Evolutionary conservation across 345 rosid species (phyloP).

Genomic region (Cardamine resedifolia): DNA sequence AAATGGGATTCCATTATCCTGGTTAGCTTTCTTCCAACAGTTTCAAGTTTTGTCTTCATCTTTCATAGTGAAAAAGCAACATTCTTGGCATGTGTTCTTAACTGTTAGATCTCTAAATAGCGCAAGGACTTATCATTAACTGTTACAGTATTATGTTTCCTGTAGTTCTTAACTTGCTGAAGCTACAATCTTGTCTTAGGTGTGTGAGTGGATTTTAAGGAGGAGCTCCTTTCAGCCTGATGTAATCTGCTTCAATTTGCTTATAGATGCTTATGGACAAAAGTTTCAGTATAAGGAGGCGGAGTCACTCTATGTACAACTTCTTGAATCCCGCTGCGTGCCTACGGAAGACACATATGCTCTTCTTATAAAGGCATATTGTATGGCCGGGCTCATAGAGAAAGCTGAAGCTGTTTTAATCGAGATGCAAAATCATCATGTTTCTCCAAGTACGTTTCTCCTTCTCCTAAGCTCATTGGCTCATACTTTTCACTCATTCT

Average conservation of each 20-base stretch:
- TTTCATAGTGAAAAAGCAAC: not conserved
- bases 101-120: not conserved
- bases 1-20: conserved; percentile 67
- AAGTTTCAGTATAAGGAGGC: conserved; percentile 65
- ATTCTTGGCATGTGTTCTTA: not conserved
- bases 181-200: conserved; percentile 43
- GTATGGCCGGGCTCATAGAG: conserved; percentile 53
- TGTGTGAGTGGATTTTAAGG: conserved; percentile 79
- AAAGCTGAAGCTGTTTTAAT: conserved; percentile 77
- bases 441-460: conserved; percentile 67
- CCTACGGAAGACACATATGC: conserved; percentile 94
- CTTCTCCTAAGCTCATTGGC: not conserved
- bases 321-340: conserved; percentile 69
- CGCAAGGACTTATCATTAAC: not conserved
- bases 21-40: conserved; percentile 41
- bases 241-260: conserved; percentile 83
- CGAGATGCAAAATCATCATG: conserved; percentile 73
- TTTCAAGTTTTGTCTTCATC: not conserved
- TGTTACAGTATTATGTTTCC: not conserved
- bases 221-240: conserved; percentile 84
- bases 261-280: conserved; percentile 86
- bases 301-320: conserved; percentile 65
- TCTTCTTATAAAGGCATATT: conserved; percentile 77
- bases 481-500: not conserved
- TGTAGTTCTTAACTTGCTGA: not conserved